Base-by-base conservation (phyloP, 176 grass and related monocot species). In the Cenchrus purpureus region DNA sequence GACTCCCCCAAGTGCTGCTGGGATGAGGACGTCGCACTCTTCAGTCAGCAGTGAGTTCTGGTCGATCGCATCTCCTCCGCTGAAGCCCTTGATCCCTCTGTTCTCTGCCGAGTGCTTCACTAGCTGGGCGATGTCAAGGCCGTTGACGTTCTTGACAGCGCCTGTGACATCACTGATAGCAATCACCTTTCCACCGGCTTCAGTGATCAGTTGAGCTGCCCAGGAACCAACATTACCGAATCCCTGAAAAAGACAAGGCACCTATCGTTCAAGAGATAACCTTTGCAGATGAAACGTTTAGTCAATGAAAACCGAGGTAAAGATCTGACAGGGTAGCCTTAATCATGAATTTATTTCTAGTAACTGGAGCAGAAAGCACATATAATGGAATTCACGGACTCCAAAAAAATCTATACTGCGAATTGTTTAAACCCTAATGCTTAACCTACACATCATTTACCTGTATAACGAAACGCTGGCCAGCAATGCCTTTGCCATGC, bases 191-290 rank as follows among this genome's bases (percentile, higher is more conserved):
- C 95, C 95, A 51, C 92, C 95, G 42, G 90, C 95, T 92, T 92
- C 90, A 48, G 6, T 91, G 61, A 99, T 96, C 34, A 99, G 72
- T 70, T 94, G 86, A 28, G 93, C 97, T 19, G 91, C 92, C 92
- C 95, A 97, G 15, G 95, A 97, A 74, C 95, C 95, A 31, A 97
- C 97, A 63, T 97, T 97, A 76, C 95, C 95, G 28, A 97, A 97
- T 58, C 95, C 95, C 95, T 97, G 75, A 71, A 79, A 83, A 87
- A n/a, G 49, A 37, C 48, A 83, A 73, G 8, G 10, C 16, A 77
- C 28, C 82, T n/a, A 4, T 86, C 66, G 46, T 10, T 83, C 9
- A 74, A 44, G 12, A 61, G 7, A 13, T 1, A 31, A 62, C 57
- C 66, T 48, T 72, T 56, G 34, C 46, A 67, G 32, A n/a, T 16